Conservation (phyloP, 2,329 filamentous ascomycete genomes). For the Penicillium sp. region DNA sequence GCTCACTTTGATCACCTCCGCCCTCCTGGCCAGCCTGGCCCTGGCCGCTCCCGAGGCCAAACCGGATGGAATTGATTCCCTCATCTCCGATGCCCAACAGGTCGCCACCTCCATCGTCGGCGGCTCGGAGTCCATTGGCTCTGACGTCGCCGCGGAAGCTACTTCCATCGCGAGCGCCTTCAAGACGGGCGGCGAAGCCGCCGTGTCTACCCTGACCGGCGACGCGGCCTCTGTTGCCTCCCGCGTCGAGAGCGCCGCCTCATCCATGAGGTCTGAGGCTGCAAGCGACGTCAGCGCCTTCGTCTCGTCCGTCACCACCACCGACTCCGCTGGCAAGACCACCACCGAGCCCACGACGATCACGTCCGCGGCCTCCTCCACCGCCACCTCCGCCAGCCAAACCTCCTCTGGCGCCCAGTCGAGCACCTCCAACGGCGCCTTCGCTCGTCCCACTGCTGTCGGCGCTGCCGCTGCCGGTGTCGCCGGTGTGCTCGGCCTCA, state of each 20-base stretch:
- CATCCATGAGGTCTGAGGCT: conserved; percentile 10
- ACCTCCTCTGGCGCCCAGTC: conserved; percentile 5
- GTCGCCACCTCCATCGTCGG: conserved; percentile 9
- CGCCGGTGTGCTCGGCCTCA: conserved; percentile 30
- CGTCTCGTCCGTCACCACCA: conserved; percentile 18
- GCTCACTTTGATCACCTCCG: conserved; percentile 26
- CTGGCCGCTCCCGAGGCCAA: conserved; percentile 17
- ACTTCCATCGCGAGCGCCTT: conserved; percentile 16
- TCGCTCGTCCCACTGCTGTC: conserved; percentile 23
- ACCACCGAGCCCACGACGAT: conserved; percentile 18
- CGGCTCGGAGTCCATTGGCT: conserved; percentile 12
- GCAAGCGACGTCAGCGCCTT: conserved; percentile 14
- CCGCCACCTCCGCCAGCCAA: conserved; percentile 7
- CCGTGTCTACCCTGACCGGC: conserved; percentile 17
- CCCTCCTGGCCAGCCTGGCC: conserved; percentile 24
- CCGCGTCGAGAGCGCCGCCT: conserved; percentile 11
- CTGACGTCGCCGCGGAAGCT: conserved; percentile 16
- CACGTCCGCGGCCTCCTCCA: conserved; percentile 8
- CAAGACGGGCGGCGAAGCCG: conserved; percentile 17
- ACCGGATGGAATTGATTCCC: conserved; percentile 12
- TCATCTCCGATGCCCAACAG: conserved; percentile 18
- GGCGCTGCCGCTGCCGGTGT: conserved; percentile 24
- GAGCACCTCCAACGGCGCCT: conserved; percentile 18
- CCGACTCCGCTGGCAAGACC: conserved; percentile 19
- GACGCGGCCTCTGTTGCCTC: conserved; percentile 12